Evolutionary conservation across 306 rosid genomes (phyloP), one percentile per base, ranked within the genome.

Genomic region (Vigna angularis): DNA sequence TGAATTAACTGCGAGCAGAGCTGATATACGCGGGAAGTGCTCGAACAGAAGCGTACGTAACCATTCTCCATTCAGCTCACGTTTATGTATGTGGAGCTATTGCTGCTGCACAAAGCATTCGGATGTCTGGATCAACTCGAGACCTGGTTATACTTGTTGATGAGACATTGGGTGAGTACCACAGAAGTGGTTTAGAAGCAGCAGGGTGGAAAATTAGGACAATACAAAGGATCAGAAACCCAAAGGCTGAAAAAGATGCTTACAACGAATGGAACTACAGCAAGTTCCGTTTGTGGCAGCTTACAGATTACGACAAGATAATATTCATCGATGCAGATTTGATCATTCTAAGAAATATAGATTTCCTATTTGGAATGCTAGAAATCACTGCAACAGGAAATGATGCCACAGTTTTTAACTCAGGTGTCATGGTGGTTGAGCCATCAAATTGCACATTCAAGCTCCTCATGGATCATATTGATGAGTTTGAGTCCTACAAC

Each of bases 191-290:
- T n/a, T 64, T 64, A 64, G 70, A 64, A 64, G 70, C 49, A 16
- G 70, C 70, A n/a, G 70, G 70, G 49, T 64, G 70, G 70, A 64
- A 64, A 36, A 34, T 64, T 17, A 64, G 49, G 28, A 64, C 49
- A n/a, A 64, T 64, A 8, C 15, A 64, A 64, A 64, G 70, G 28
- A 64, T 64, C 7, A 36, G 70, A 64, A 64, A 64, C 4, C 70
- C 70, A 36, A 38, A 38, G 10, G 70, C 49, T 34, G 48, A 64
- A 64, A 64, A 64, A 64, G 28, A 64, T 64, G 70, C 70, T 36
- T 64, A 64, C 70, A 64, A 64, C 17, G 70, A 64, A 64, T 64
- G 49, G 70, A 64, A 64, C 70, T 64, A 64, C 49, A 64, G 49
- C 70, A 64, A 38, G 70, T 64, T 64, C 16, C 48, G 70, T 34